Conservation (phyloP, 2,329 filamentous ascomycete genomes). For the Dactylonectria estremocensis region DNA sequence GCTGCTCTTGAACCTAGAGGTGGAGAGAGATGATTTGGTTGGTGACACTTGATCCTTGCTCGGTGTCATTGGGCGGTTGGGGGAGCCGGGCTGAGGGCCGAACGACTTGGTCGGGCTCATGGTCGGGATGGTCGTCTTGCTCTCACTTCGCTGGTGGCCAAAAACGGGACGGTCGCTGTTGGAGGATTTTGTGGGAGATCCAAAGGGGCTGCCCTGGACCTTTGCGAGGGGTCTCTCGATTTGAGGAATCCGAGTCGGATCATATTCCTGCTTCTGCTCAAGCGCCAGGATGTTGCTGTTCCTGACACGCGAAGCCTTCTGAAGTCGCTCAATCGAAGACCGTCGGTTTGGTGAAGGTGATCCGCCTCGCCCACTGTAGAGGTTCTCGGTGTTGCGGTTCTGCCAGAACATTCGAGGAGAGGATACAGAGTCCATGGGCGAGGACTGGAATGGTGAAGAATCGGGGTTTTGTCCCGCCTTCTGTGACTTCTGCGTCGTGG, state of each 20-base stretch:
- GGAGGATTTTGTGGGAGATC: constrained; percentile 70
- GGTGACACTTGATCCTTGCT: constrained; percentile 84
- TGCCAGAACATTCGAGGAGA: constrained; percentile 96
- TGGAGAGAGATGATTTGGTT: constrained; percentile 89
- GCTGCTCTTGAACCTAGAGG: constrained; percentile 74
- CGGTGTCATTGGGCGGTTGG: constrained; percentile 61
- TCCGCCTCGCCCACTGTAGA: constrained; percentile 70
- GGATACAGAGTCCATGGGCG: constrained; percentile 76
- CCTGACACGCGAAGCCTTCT: constrained; percentile 94
- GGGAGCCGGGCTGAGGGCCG: constrained; percentile 54
- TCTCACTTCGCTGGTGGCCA: constrained; percentile 66
- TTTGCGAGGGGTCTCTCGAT: constrained; percentile 87
- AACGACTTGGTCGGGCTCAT: constrained; percentile 68
- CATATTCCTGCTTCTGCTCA: constrained; percentile 93
- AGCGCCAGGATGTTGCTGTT: constrained; percentile 98
- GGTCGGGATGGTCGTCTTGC: constrained; percentile 70
- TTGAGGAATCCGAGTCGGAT: constrained; percentile 82
- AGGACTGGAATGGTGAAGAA: constrained; percentile 88
- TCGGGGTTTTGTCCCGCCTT: constrained; percentile 80
- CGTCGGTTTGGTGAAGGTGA: constrained; percentile 83
- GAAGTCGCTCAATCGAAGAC: constrained; percentile 94
- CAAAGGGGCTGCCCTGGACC: constrained; percentile 80
- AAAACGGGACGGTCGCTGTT: constrained; percentile 58
- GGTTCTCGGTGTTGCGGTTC: constrained; percentile 82
- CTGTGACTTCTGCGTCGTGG: constrained; percentile 69